Base-by-base conservation (phyloP, 208 protist species). In the Acanthamoeba triangularis region DNA sequence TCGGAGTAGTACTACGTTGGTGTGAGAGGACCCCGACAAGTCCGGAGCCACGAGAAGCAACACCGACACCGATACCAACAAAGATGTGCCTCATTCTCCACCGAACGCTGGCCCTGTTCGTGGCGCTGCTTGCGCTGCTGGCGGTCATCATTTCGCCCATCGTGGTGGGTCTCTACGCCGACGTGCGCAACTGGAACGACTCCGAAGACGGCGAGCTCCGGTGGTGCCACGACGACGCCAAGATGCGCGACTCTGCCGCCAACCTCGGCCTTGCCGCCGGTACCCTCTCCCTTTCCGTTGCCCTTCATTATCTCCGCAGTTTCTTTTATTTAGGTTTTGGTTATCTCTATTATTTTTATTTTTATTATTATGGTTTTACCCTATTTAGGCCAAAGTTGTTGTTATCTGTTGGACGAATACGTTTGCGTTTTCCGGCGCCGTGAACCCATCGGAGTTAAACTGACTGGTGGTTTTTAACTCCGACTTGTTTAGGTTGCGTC, bases 161-260 rank as follows among this genome's bases (percentile, higher is more conserved):
- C 76, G 76, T 85, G 41, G 44, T 85, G 20, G 76, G 76, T 11
- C 76, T 85, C 76, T 85, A 85, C 76, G 76, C 76, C 41, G 76
- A 85, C 76, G 76, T 85, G 13, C 35, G 76, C 41, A 85, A 85
- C 76, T 85, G 76, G 76, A 85, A 85, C 44, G 76, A 85, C 76
- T 85, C 44, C 23, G 44, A 59, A 49, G 76, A 85, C 41, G 76
- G 76, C 4, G 41, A 49, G 44, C 35, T 85, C 23, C 76, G 76
- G 6, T 85, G 47, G 44, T 85, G 76, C 41, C 76, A 85, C 76
- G 76, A 85, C 76, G 76, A 85, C 41, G 76, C 76, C 35, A 85
- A 85, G 76, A 85, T 85, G 76, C 44, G 44, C 28, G 76, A 85
- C 76, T 56, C 35, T 3, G 44, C 47, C 5, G 76, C 44, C 35